Evolutionary conservation across 148 eudicot species (phyloP), one percentile per base, ranked within the genome.

Genomic region (Rhododendron williamsianum): DNA sequence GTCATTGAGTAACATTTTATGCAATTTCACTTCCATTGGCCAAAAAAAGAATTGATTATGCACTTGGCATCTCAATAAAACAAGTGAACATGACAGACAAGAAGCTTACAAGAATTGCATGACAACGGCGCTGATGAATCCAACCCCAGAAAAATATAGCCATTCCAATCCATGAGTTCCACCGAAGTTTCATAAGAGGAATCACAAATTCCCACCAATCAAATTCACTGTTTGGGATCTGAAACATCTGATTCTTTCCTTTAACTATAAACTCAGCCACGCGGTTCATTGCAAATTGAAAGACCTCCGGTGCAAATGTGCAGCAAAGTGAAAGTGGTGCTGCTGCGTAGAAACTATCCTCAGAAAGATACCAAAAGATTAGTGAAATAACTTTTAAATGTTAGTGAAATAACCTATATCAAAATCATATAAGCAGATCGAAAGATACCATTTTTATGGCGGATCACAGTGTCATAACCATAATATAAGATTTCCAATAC

Each of bases 321-420:
- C 91, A 92, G 89, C 95, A 95, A 77, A 97, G 93, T 27, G 99
- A 94, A 72, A 97, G 85, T 45, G 98, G 99, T 49, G 95, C 98
- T 73, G 95, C 99, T 58, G 93, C 90, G 83, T 95, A 97, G 87
- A 94, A 97, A 90, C 98, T 97, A 87, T 76, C 27, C 45, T 71
- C 86, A 90, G 73, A 90, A 89, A 85, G 63, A 85, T 56, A 78
- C 71, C 58, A 87, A 76, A 84, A 33, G 56, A 82, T 91, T 77
- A 88, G 89, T 63, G 60, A 69, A 23, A n/a, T 4, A 45, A 33
- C 80, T 21, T 8, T n/a, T 10, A 7, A 77, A 54, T 54, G 60
- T 54, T 15, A 51, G 15, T 12, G 56, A 51, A 51, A 15, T 12
- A 52, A 12, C 56, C 56, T 52, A 9, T 38, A n/a, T 3, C 65